These are phyloP conservation scores for Diatrype stigma DNA, from an alignment of 2,329 filamentous ascomycete genomes.

Conservation along the genomic window DNA sequence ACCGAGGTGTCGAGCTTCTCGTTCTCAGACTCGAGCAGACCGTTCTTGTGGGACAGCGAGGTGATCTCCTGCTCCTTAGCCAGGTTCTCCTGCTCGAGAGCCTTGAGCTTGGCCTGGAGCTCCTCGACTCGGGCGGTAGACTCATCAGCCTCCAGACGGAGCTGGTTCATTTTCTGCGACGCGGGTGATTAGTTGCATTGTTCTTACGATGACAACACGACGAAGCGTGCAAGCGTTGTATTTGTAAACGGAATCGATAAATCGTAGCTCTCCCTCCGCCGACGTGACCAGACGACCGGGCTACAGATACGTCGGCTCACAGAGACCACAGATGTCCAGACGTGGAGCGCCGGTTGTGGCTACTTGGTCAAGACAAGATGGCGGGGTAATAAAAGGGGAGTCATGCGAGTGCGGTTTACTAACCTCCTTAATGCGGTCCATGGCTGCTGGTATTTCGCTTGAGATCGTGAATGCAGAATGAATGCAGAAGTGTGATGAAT, in stretches of 20 bases:
- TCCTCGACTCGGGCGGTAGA: constrained; percentile 78
- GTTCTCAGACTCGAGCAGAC: constrained; percentile 81
- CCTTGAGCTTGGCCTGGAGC: constrained; percentile 81
- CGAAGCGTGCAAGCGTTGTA: neutral
- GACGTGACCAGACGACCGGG: neutral
- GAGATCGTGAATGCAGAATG: constrained; percentile 11
- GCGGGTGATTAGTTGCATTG: constrained; percentile 8
- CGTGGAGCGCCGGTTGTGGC: neutral
- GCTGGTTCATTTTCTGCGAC: constrained; percentile 83
- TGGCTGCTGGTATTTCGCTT: constrained; percentile 38
- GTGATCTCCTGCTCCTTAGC: constrained; percentile 98
- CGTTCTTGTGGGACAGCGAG: constrained; percentile 93
- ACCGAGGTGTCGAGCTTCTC: constrained; percentile 85
- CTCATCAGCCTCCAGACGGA: constrained; percentile 91
- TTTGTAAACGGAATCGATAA: too few species aligned
- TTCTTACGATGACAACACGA: neutral
- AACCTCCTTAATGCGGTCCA: constrained; percentile 91
- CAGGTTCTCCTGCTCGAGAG: constrained; percentile 89
- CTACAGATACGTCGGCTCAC: neutral
- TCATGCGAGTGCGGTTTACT: constrained; percentile 33
- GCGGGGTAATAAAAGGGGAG: constrained; percentile 26
- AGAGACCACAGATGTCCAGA: neutral
- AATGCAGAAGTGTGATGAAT: constrained; percentile 24
- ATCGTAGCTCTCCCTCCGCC: neutral
- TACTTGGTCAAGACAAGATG: constrained; percentile 17